Evolutionary conservation across 306 rosid genomes (phyloP), one percentile per base, ranked within the genome.

Genomic region (Lathyrus aphaca): DNA sequence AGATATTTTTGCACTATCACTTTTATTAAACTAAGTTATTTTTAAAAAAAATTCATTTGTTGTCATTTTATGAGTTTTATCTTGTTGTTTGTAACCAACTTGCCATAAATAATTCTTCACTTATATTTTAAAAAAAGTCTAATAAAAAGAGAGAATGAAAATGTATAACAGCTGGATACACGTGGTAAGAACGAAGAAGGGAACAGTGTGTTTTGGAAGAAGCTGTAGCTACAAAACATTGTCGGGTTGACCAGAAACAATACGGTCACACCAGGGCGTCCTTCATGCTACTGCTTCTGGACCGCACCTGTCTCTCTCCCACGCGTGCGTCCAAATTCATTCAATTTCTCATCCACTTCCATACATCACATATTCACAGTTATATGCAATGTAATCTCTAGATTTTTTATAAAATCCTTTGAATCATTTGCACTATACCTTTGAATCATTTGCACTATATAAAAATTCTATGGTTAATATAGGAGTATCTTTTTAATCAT

Each of bases 211-310:
- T 65, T 70, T 70, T 39, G 51, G 72, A 72, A 44, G 74, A 75
- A 69, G 71, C 55, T 59, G 69, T 73, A 58, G 61, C 12, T 50
- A 62, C 51, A 74, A 59, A 50, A 69, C 70, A 40, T 45, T 87
- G 96, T 82, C 80, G 37, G 87, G 94, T 91, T 91, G 97, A 91
- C 97, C 71, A 83, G 96, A 66, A 90, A 89, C 94, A 91, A 67
- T 6, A 60, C 69, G 80, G 83, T 87, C 86, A 42, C 64, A 38
- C 46, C 49, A 37, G 38, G 73, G 80, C 66, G 71, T 79, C 68
- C 39, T 45, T 46, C 62, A 15, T 82, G 80, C 76, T 67, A 62
- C 78, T 84, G 83, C 49, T 30, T 53, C 42, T 76, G 67, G 30
- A 68, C 80, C 80, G 64, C 55, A 18, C 19, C 50, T 75, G 73